Evolutionary conservation across 768 basidiomycete genomes (phyloP), one percentile per base, ranked within the genome.

Genomic region (Rhodosporidiobolus odoratus): DNA sequence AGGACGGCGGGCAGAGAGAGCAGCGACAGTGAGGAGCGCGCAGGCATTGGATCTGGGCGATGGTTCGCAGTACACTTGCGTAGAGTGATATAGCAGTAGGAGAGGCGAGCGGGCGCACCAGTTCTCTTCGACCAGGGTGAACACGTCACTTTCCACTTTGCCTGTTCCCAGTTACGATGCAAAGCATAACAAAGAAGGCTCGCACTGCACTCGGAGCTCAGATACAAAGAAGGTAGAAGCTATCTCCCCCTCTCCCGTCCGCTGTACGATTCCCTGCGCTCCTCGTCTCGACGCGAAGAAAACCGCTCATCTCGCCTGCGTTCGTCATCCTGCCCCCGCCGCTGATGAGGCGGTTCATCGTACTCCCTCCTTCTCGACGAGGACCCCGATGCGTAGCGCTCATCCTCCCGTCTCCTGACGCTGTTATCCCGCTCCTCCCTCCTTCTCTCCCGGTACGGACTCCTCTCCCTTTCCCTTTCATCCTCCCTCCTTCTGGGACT

Each of bases 401-500:
- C 48, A 25, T 25, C 10, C 48, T 16, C 10, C 21, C 25, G 21
- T 8, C 27, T 13, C 48, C 48, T 13, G 15, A 12, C 43, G 43
- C 43, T 45, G 16, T 32, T 34, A 4, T 10, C 37, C 4, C 38
- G 27, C 48, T 37, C 35, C 25, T 64, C 21, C 34, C 52, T 60
- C 52, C 58, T 67, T 43, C 58, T 43, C 25, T 43, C 34, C 25
- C 41, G 21, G 3, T 38, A 52, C 74, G 64, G 82, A 80, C 50
- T 77, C 75, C 71, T 80, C 79, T 50, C 79, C 76, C 65, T 79
- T 78, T 25, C 62, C 68, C 25, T 77, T 40, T 48, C 37, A 12
- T 47, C 48, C 41, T 45, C 48, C 60, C 58, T 45, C 61, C 54
- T 45, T 17, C n/a, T 32, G 19, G 41, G 13, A 23, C 43, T 35